A percentile compares a stretch with the other conserved stretches of the same genome.
phyloP scores from a whole-genome alignment of 495 filamentous ascomycete species.

The Neurospora sp. region DNA sequence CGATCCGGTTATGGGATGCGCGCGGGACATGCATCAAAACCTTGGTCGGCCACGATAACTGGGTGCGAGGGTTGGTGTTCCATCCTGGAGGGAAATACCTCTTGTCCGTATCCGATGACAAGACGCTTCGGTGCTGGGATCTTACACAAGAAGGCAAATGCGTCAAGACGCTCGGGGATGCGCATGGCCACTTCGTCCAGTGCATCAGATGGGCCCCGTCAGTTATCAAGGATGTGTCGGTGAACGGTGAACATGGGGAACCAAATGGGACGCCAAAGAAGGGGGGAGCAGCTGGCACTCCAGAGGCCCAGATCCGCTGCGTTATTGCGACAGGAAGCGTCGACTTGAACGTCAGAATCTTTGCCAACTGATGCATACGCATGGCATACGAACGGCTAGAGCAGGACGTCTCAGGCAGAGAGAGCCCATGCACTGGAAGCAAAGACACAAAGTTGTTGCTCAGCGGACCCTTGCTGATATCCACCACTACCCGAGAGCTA shows the following conservation, averaged over 20 bases:
- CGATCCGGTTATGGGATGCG: slow-evolving; percentile 81
- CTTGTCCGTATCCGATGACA: slow-evolving; percentile 78
- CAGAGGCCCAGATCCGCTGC: slow-evolving; percentile 44
- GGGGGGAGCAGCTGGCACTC: slow-evolving; percentile 17
- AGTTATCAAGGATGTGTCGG: slow-evolving; percentile 48
- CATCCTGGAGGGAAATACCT: slow-evolving; percentile 94
- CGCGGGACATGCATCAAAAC: slow-evolving; percentile 82
- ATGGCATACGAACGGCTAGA: neutral
- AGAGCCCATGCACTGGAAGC: neutral
- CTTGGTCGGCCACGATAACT: slow-evolving; percentile 88
- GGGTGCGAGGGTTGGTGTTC: slow-evolving; percentile 81
- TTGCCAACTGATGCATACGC: slow-evolving; percentile 36
- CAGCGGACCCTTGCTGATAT: neutral
- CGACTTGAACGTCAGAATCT: slow-evolving; percentile 51
- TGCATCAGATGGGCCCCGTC: slow-evolving; percentile 89
- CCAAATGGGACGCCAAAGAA: slow-evolving; percentile 39
- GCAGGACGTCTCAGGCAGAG: neutral
- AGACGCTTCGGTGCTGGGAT: slow-evolving; percentile 93
- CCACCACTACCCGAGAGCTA: neutral
- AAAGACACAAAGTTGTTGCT: neutral
- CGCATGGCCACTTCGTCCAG: slow-evolving; percentile 78
- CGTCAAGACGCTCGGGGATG: slow-evolving; percentile 71
- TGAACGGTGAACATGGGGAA: slow-evolving; percentile 46
- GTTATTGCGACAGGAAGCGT: slow-evolving; percentile 56
- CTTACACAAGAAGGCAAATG: slow-evolving; percentile 81